These are phyloP conservation scores for Candida tetrigidarum DNA, from an alignment of 1,139 yeast genomes.

Conservation along the genomic window DNA sequence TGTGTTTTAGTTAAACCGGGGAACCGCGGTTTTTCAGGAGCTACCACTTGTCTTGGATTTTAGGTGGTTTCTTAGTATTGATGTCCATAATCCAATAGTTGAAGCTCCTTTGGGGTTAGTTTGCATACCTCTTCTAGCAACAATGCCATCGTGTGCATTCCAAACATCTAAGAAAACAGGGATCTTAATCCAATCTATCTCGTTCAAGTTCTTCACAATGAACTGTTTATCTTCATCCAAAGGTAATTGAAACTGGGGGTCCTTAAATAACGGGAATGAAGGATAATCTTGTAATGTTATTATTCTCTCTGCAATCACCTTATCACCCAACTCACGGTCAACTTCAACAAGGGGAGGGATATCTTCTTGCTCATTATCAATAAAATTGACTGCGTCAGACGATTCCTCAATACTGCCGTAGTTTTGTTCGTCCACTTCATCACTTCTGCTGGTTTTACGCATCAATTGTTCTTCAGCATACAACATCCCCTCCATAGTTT, in stretches of 20 bases:
- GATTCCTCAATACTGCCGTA: conserved; percentile 7
- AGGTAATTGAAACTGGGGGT: conserved; percentile 31
- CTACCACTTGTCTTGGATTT: conserved; percentile 9
- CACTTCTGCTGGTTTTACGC: conserved; percentile 20
- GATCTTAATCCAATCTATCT: conserved; percentile 65
- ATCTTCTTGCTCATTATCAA: conserved; percentile 18
- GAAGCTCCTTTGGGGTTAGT: conserved; percentile 60
- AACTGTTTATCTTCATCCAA: conserved; percentile 43
- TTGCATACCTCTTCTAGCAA: conserved; percentile 65
- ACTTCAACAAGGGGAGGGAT: conserved; percentile 20
- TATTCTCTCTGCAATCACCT: conserved; percentile 23
- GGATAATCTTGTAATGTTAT: conserved; percentile 25
- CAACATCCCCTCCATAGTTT: conserved; percentile 42
- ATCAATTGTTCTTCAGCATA: conserved; percentile 40
- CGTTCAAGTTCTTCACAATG: conserved; percentile 55
- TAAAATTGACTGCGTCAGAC: conserved; percentile 6
- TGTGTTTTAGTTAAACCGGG: no score
- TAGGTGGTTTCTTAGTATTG: conserved; percentile 43
- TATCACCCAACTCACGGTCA: conserved; percentile 31
- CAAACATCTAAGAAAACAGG: conserved; percentile 67
- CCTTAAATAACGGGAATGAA: conserved; percentile 33
- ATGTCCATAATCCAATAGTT: conserved; percentile 55
- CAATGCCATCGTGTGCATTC: conserved; percentile 76
- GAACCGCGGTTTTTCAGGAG: not conserved
- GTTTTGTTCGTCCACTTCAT: conserved; percentile 20